phyloP scores from a whole-genome alignment of 2,329 filamentous ascomycete genomes.

The Exserohilum turcica region DNA sequence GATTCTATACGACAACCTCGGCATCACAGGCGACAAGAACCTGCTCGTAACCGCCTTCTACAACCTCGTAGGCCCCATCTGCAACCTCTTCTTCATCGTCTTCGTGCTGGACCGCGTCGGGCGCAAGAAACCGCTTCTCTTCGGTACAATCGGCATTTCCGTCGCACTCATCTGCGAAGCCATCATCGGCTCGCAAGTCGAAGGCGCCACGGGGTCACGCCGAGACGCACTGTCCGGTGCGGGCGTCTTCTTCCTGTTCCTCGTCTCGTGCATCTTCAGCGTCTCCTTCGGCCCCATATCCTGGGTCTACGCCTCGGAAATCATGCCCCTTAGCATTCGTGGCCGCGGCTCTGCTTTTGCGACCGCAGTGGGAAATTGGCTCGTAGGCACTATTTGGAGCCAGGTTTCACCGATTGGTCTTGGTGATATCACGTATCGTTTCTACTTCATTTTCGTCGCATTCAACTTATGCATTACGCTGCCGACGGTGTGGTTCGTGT shows the following conservation, averaged over 20 bases:
- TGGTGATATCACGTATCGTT: constrained; percentile 57
- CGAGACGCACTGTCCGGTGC: constrained; percentile 59
- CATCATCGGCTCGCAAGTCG: constrained; percentile 53
- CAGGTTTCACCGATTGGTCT: constrained; percentile 63
- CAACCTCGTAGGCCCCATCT: constrained; percentile 63
- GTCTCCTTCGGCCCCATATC: constrained; percentile 47
- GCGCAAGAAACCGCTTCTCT: constrained; percentile 58
- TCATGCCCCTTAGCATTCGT: constrained; percentile 68
- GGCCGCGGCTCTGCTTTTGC: constrained; percentile 63
- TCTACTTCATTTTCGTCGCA: constrained; percentile 63
- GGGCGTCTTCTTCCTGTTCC: constrained; percentile 69
- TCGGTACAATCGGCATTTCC: constrained; percentile 60
- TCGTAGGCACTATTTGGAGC: constrained; percentile 63
- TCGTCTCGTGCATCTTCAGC: constrained; percentile 46
- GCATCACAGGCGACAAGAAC: constrained; percentile 60
- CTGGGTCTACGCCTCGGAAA: constrained; percentile 70
- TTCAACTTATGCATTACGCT: constrained; percentile 55
- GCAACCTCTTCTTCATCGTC: constrained; percentile 64
- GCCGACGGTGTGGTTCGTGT: constrained; percentile 57
- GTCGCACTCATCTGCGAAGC: constrained; percentile 66
- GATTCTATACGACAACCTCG: constrained; percentile 62
- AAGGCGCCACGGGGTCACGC: constrained; percentile 35
- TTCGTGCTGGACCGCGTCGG: constrained; percentile 61
- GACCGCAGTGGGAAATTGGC: constrained; percentile 64
- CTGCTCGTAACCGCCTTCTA: constrained; percentile 65